Evolutionary conservation across 139 green algal genomes (phyloP).

Genomic region (Micromonas commoda): DNA sequence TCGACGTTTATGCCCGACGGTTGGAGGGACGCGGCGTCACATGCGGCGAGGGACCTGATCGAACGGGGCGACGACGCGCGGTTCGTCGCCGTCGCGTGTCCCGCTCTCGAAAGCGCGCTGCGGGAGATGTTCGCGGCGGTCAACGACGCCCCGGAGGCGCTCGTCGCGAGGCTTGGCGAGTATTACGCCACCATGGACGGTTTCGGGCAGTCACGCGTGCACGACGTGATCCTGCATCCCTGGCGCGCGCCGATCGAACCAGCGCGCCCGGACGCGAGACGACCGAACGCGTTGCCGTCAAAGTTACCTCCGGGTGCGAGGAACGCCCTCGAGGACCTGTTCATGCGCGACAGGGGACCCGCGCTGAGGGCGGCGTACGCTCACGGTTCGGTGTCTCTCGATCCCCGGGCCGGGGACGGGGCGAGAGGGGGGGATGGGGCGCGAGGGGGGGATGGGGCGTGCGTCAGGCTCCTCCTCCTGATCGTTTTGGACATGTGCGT

Average conservation of each 20-base stretch:
- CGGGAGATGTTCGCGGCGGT: background rate
- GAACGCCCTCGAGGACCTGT: background rate
- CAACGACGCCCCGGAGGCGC: background rate
- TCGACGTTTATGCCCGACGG: background rate
- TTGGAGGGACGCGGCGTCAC: background rate
- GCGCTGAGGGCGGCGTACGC: background rate
- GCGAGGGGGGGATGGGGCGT: background rate
- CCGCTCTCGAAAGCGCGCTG: background rate
- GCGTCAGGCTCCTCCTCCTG: background rate
- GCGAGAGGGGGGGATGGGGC: too few relatives aligned
- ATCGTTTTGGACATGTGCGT: background rate
- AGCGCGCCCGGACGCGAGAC: background rate
- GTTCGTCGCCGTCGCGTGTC: background rate
- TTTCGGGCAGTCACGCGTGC: background rate
- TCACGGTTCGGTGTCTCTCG: background rate
- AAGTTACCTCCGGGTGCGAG: background rate
- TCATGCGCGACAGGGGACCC: background rate
- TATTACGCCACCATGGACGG: constrained; percentile 6
- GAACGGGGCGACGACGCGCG: background rate
- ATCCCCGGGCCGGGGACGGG: too few relatives aligned
- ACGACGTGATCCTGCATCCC: constrained; percentile 4
- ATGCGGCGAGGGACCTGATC: background rate
- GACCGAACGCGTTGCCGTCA: background rate
- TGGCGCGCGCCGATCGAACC: background rate
- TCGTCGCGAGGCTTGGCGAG: background rate